Conservation (phyloP, 768 basidiomycete genomes). For the Lactarius pseudohatsudake region DNA sequence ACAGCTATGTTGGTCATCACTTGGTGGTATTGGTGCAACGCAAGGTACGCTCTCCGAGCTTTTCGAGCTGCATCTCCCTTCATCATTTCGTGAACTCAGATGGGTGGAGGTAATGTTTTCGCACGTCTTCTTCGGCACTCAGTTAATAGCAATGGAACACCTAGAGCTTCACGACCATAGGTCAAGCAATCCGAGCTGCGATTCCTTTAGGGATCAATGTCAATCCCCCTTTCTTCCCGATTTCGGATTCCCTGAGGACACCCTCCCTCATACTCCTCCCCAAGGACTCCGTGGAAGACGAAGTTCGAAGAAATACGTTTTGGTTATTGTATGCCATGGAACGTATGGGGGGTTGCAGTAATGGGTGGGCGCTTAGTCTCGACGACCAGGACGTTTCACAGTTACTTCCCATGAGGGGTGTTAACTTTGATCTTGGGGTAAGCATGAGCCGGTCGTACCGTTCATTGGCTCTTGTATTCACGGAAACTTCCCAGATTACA, state of each 20-base stretch:
- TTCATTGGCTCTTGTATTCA: constrained; percentile 16
- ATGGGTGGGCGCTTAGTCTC: constrained; percentile 67
- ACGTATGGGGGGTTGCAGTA: constrained; percentile 63
- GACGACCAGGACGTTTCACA: constrained; percentile 78
- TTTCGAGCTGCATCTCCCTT: neutral
- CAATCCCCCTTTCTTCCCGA: constrained; percentile 63
- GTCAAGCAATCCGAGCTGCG: constrained; percentile 54
- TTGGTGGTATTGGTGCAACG: constrained; percentile 77
- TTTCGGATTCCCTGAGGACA: constrained; percentile 55
- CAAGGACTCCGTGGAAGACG: constrained; percentile 64
- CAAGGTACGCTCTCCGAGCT: constrained; percentile 46
- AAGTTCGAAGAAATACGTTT: constrained; percentile 68
- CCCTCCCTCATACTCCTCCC: constrained; percentile 61
- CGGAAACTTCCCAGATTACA: constrained; percentile 43
- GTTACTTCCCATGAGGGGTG: constrained; percentile 59
- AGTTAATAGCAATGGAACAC: neutral
- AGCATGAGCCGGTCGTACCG: constrained; percentile 31
- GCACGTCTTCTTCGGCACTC: neutral
- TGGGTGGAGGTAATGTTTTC: constrained; percentile 61
- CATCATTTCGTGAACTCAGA: constrained; percentile 38
- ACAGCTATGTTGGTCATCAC: constrained; percentile 61
- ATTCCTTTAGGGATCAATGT: constrained; percentile 72
- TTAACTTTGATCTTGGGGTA: constrained; percentile 63
- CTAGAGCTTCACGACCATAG: constrained; percentile 61
- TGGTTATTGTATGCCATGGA: constrained; percentile 73